Evolutionary conservation across 495 filamentous ascomycete species (phyloP).

Genomic region (Aspergillus cristatus): DNA sequence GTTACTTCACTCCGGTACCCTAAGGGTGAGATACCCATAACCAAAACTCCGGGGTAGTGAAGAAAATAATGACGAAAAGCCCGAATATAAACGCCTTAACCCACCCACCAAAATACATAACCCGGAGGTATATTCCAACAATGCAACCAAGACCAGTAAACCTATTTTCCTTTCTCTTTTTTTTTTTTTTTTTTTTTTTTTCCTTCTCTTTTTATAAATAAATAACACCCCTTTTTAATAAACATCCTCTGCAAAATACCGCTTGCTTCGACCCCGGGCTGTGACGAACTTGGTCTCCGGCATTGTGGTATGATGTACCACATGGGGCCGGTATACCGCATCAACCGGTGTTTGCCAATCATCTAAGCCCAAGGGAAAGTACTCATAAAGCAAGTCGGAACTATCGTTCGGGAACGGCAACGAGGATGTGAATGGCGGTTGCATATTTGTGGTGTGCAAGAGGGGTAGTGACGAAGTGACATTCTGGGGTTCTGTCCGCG

Average conservation of each 20-base stretch:
- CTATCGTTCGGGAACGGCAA: slow-evolving; percentile 57
- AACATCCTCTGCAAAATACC: slow-evolving; percentile 68
- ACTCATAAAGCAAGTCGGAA: slow-evolving; percentile 78
- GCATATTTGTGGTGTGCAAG: slow-evolving; percentile 29
- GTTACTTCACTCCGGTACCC: no score
- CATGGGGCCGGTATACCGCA: slow-evolving; percentile 85
- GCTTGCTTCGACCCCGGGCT: slow-evolving; percentile 60
- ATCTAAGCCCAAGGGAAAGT: slow-evolving; percentile 80
- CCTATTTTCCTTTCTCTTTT: no score
- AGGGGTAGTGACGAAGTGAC: slow-evolving; percentile 27
- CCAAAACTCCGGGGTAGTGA: no score
- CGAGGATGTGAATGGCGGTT: slow-evolving; percentile 30
- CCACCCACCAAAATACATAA: no score
- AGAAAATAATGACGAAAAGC: no score
- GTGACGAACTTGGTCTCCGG: slow-evolving; percentile 69
- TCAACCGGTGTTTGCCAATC: slow-evolving; percentile 92
- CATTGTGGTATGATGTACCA: slow-evolving; percentile 79
- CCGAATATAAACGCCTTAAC: no score
- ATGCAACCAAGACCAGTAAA: no score
- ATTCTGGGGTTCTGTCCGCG: slow-evolving; percentile 23
- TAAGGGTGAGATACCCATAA: no score
- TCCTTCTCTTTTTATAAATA: no score
- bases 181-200: no score
- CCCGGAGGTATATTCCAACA: no score
- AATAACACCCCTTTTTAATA: slow-evolving; percentile 21